phyloP scores from a whole-genome alignment of 129 eudicot genomes.

The Artemisia annua region DNA sequence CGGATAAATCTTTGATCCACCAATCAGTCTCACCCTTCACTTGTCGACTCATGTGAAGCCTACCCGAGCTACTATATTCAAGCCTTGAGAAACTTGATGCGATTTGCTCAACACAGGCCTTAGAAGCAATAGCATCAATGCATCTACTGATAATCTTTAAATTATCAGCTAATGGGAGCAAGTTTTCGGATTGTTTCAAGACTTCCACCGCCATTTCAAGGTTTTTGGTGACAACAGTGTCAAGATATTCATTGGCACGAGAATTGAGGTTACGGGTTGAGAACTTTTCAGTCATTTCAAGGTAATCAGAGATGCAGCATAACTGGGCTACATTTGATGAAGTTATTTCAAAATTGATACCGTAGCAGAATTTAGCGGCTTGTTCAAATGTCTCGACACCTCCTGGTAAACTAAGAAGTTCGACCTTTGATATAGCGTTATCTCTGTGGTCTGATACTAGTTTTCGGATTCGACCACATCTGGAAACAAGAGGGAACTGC shows the following conservation, averaged over 20 bases:
- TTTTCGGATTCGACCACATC: constrained; percentile 84
- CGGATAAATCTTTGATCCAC: constrained; percentile 95
- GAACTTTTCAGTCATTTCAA: constrained; percentile 86
- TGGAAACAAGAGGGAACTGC: constrained; percentile 97
- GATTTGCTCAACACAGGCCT: constrained; percentile 91
- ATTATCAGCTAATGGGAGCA: constrained; percentile 91
- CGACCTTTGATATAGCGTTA: constrained; percentile 66
- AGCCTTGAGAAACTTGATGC: constrained; percentile 89
- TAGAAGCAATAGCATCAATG: constrained; percentile 92
- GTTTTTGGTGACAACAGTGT: constrained; percentile 72
- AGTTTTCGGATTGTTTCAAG: constrained; percentile 74
- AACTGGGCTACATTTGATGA: constrained; percentile 84
- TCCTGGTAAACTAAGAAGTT: constrained; percentile 83
- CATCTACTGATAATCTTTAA: constrained; percentile 60
- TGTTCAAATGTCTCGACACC: constrained; percentile 82
- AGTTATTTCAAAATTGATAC: constrained; percentile 88
- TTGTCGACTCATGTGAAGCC: constrained; percentile 85
- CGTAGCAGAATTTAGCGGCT: constrained; percentile 98
- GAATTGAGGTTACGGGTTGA: constrained; percentile 74
- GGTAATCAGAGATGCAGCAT: constrained; percentile 81
- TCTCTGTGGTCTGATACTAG: constrained; percentile 72
- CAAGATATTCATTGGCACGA: constrained; percentile 78
- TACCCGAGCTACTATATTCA: constrained; percentile 91
- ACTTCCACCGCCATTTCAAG: constrained; percentile 93
- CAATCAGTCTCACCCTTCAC: constrained; percentile 82